These are phyloP conservation scores for Jackrogersella multiformis DNA, from an alignment of 495 filamentous ascomycete genomes.

Conservation along the genomic window DNA sequence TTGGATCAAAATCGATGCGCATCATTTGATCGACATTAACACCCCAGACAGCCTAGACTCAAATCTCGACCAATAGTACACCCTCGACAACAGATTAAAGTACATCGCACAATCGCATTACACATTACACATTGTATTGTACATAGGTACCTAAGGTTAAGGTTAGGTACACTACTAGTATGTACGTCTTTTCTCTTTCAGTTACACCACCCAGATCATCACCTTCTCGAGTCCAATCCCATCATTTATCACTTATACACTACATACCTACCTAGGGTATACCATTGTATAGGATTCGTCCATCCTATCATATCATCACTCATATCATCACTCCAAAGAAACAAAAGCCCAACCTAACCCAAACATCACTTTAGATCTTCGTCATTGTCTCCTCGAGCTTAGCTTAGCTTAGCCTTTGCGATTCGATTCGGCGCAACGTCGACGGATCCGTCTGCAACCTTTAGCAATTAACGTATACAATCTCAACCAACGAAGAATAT, in stretches of 20 bases:
- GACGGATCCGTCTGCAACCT: neutral
- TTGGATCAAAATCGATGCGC: conserved; percentile 23
- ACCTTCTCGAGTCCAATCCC: conserved; percentile 24
- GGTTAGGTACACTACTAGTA: too few relatives aligned
- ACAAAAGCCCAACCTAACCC: conserved; percentile 20
- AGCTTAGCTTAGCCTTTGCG: conserved; percentile 1
- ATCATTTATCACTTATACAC: conserved; percentile 12
- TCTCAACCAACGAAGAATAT: neutral
- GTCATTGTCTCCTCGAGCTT: neutral
- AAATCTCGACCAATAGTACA: conserved; percentile 13
- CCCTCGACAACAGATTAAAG: conserved; percentile 17
- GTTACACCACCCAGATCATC: neutral
- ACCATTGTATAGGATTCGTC: conserved; percentile 7
- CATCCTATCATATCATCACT: conserved; percentile 5
- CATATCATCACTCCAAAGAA: conserved; percentile 7
- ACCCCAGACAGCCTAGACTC: conserved; percentile 2
- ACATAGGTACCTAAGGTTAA: too few relatives aligned
- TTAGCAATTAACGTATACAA: neutral
- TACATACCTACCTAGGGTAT: too few relatives aligned
- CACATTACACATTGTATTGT: too few relatives aligned
- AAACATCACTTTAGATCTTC: conserved; percentile 15
- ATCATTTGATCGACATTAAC: conserved; percentile 37
- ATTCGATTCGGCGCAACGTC: neutral
- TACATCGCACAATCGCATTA: too few relatives aligned
- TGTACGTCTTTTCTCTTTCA: conserved; percentile 2